Conservation (phyloP, 2,329 filamentous ascomycete genomes). For the Aquanectria penicillioides region DNA sequence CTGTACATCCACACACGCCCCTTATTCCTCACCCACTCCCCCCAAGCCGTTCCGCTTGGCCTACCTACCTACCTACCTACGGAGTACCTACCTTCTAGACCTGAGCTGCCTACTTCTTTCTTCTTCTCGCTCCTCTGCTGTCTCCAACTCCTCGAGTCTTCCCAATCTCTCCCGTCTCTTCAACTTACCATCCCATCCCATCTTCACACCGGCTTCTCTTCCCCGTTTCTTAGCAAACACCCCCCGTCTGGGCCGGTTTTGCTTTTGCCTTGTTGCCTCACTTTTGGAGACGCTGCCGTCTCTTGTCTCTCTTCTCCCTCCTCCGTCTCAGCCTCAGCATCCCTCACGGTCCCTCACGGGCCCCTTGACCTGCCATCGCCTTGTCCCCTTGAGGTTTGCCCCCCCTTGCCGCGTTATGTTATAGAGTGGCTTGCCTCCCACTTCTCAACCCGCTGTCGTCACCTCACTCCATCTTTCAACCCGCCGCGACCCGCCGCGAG, state of each 20-base stretch:
- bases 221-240: conserved; percentile 27
- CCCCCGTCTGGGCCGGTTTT: conserved; percentile 24
- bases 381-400: not conserved
- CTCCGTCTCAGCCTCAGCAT: conserved; percentile 8
- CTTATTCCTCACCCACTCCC: no score
- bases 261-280: conserved; percentile 32
- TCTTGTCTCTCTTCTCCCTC: conserved; percentile 19
- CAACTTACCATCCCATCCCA: not conserved
- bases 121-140: not conserved
- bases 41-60: no score
- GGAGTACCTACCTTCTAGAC: no score
- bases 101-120: no score
- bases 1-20: not conserved
- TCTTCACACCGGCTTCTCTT: conserved; percentile 20
- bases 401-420: conserved; percentile 11
- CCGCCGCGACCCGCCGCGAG: conserved; percentile 21
- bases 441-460: not conserved
- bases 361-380: not conserved
- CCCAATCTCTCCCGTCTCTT: not conserved
- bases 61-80: no score
- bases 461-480: conserved; percentile 5
- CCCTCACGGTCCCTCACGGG: no score
- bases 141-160: not conserved
- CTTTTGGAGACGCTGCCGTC: not conserved
- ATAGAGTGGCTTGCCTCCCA: conserved; percentile 9